phyloP scores from a whole-genome alignment of 352 stramenopile species.

The Phytophthora vignae region DNA sequence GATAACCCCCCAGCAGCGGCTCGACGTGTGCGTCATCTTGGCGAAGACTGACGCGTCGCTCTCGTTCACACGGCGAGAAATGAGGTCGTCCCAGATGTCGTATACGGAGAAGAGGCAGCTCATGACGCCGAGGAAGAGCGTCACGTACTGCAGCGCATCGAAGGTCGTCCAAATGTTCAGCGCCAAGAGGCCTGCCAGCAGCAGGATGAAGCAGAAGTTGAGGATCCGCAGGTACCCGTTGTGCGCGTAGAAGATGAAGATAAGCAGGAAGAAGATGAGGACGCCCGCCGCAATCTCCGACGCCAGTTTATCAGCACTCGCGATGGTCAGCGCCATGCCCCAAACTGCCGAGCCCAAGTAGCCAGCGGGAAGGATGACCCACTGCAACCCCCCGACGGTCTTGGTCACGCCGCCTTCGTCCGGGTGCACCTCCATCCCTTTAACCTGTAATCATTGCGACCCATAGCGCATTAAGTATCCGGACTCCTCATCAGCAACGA shows the following conservation, averaged over 20 bases:
- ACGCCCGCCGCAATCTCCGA: conserved; percentile 81
- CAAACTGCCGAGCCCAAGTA: conserved; percentile 89
- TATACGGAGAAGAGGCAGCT: conserved; percentile 93
- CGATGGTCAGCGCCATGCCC: conserved; percentile 88
- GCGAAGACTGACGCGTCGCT: conserved; percentile 90
- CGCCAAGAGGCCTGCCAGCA: conserved; percentile 80
- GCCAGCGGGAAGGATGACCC: conserved; percentile 79
- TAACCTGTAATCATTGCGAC: conserved; percentile 50
- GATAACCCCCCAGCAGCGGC: conserved; percentile 91
- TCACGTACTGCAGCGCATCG: conserved; percentile 83
- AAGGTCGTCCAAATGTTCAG: conserved; percentile 72
- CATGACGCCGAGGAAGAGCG: conserved; percentile 92
- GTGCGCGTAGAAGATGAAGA: conserved; percentile 91
- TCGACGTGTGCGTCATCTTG: conserved; percentile 92
- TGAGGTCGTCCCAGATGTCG: conserved; percentile 93
- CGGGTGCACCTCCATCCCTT: conserved; percentile 90
- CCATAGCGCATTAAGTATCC: not conserved
- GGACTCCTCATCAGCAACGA: not conserved
- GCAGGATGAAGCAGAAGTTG: conserved; percentile 86
- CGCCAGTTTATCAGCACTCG: conserved; percentile 62
- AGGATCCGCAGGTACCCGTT: conserved; percentile 88
- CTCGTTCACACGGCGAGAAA: conserved; percentile 88
- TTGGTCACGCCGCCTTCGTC: conserved; percentile 91
- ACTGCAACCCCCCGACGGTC: conserved; percentile 71
- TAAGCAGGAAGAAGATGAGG: conserved; percentile 88